phyloP scores from a whole-genome alignment of 768 basidiomycete species.

The Crucibulum laeve region DNA sequence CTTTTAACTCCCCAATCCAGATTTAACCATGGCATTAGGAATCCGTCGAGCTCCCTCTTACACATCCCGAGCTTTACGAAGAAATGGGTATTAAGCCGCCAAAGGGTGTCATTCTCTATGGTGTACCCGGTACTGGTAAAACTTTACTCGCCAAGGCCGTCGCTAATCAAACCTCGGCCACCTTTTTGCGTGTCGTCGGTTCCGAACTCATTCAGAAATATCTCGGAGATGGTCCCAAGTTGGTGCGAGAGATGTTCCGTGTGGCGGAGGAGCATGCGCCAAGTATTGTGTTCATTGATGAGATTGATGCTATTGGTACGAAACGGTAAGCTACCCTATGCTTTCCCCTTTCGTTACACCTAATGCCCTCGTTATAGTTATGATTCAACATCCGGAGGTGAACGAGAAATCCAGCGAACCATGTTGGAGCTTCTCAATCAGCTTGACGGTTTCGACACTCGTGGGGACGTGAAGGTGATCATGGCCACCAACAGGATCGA shows the following conservation, averaged over 20 bases:
- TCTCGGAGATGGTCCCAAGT: constrained; percentile 96
- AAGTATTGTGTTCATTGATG: constrained; percentile 98
- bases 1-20: neutral
- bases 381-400: constrained; percentile 97
- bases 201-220: constrained; percentile 99
- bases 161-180: constrained; percentile 97
- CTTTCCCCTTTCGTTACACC: neutral
- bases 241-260: constrained; percentile 95
- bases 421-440: constrained; percentile 99
- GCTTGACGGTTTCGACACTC: constrained; percentile 97
- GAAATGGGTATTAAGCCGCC: constrained; percentile 99
- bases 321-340: constrained; percentile 63
- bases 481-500: constrained; percentile 99
- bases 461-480: constrained; percentile 99
- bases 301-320: constrained; percentile 97
- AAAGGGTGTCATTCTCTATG: constrained; percentile 98
- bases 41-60: constrained; percentile 95
- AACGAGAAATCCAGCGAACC: constrained; percentile 98
- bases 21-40: constrained; percentile 48
- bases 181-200: constrained; percentile 95
- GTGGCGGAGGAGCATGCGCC: constrained; percentile 98
- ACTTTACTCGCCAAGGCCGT: constrained; percentile 97
- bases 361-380: constrained; percentile 48
- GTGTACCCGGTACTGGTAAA: constrained; percentile 97
- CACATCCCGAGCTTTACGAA: constrained; percentile 97